These are phyloP conservation scores for Nicotiana sylvestris DNA, from an alignment of 257 asterid species.

Conservation along the genomic window DNA sequence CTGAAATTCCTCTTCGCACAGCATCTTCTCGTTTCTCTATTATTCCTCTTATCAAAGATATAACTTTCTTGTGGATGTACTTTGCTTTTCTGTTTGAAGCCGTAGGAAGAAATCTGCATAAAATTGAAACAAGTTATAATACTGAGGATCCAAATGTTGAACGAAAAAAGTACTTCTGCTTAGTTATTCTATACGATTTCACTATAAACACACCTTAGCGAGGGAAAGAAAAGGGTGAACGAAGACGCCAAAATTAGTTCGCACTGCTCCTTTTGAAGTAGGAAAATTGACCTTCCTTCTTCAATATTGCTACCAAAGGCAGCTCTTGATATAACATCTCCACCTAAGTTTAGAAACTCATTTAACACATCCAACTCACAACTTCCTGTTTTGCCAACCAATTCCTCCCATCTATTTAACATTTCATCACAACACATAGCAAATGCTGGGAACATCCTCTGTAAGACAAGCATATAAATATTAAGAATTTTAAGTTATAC, in stretches of 20 bases:
- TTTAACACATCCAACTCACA: constrained; percentile 15
- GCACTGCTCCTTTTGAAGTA: constrained; percentile 24
- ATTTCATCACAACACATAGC: constrained; percentile 13
- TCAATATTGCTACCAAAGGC: constrained; percentile 23
- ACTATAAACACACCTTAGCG: neutral
- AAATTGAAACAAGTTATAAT: neutral
- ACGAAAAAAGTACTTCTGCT: no score
- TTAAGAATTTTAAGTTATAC: neutral
- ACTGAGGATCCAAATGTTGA: neutral
- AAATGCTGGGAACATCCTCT: constrained; percentile 20
- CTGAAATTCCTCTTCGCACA: no score
- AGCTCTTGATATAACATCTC: constrained; percentile 25
- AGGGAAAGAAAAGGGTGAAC: no score
- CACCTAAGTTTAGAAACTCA: constrained; percentile 8
- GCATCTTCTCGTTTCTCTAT: no score
- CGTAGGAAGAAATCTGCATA: neutral
- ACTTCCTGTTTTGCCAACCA: constrained; percentile 9
- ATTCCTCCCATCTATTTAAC: constrained; percentile 15
- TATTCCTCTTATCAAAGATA: no score
- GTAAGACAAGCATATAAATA: neutral
- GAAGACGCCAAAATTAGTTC: no score
- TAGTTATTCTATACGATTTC: no score
- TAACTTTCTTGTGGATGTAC: no score
- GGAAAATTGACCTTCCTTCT: neutral
- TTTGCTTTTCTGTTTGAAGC: no score